Evolutionary conservation across 129 eudicot species (phyloP), one percentile per base, ranked within the genome.

Genomic region (Flaveria linearis): DNA sequence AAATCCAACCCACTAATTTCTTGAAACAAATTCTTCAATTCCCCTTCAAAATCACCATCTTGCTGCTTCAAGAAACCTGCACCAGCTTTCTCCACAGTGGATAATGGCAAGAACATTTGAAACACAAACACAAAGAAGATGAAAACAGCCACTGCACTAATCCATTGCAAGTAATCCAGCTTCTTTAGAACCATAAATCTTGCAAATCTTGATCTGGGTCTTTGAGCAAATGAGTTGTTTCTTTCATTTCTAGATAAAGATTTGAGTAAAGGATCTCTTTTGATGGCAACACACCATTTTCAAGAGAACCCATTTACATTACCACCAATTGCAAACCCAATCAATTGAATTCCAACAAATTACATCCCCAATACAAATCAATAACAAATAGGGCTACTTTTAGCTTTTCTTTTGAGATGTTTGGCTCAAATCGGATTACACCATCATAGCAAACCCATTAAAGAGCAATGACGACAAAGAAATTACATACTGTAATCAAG

Each of bases 221-320:
- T 83, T 78, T 86, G 92, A 61, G 72, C 84, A 83, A 79, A 85
- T 74, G 84, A 74, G 33, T 36, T 67, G 68, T 63, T 79, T 46
- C 89, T 87, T 64, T 81, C 93, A 83, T 76, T 88, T 75, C 84
- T 90, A 53, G 85, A 85, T 60, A 68, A 80, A 46, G 92, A 84
- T 85, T 90, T 84, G 14, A 71, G 77, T 69, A 87, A 80, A 80
- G 78, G 75, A 60, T 93, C 96, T 78, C 90, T 93, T 86, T 93
- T 83, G 82, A 20, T 77, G 92, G 83, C 75, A 88, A 60, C 69
- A 74, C 36, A 67, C 92, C 96, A 85, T 58, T 93, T 72, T 93
- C 98, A 76, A 93, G 89, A 64, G 98, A 90, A 72, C 98, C 98
- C 98, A 93, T 93, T 85, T 87, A 87, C 68, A 80, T 58, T 68